phyloP scores from a whole-genome alignment of 108 stramenopile genomes.

The Pseudonitzschia pungens region DNA sequence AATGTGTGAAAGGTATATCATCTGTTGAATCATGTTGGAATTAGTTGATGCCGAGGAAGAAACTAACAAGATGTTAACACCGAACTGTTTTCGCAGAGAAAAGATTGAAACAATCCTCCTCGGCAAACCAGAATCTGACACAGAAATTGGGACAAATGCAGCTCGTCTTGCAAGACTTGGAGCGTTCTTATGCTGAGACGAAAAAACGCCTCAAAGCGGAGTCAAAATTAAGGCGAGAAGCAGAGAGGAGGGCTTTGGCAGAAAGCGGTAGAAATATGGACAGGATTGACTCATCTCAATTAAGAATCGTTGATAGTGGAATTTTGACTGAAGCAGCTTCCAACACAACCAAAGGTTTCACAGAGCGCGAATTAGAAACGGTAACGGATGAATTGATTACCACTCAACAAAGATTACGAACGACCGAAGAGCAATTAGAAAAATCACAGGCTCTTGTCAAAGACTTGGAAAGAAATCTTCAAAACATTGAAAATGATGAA shows the following conservation, averaged over 20 bases:
- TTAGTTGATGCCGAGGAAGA: neutral
- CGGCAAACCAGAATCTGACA: slow-evolving; percentile 52
- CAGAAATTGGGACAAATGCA: slow-evolving; percentile 48
- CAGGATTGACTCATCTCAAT: neutral
- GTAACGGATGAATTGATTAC: slow-evolving; percentile 67
- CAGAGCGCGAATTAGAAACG: slow-evolving; percentile 49
- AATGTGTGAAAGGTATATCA: neutral
- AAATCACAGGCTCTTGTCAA: slow-evolving; percentile 38
- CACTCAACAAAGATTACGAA: slow-evolving; percentile 54
- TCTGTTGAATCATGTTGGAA: neutral
- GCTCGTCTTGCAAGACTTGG: slow-evolving; percentile 52
- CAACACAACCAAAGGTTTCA: slow-evolving; percentile 8
- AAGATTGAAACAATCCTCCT: slow-evolving; percentile 48
- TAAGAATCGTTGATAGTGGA: slow-evolving; percentile 12
- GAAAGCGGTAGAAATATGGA: slow-evolving; percentile 37
- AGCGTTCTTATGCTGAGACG: slow-evolving; percentile 38
- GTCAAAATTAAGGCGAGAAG: slow-evolving; percentile 43
- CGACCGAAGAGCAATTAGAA: slow-evolving; percentile 40
- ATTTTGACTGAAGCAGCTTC: slow-evolving; percentile 5
- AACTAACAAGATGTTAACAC: neutral
- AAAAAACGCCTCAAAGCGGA: slow-evolving; percentile 46
- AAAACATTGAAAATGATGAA: slow-evolving; percentile 16
- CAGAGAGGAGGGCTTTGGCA: slow-evolving; percentile 45
- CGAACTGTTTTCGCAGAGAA: slow-evolving; percentile 31
- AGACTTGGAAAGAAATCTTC: slow-evolving; percentile 13